These are phyloP conservation scores for Pseudisothecium myosuroides DNA, from an alignment of 225 moss, liverwort and hornwort genomes.

Conservation along the genomic window DNA sequence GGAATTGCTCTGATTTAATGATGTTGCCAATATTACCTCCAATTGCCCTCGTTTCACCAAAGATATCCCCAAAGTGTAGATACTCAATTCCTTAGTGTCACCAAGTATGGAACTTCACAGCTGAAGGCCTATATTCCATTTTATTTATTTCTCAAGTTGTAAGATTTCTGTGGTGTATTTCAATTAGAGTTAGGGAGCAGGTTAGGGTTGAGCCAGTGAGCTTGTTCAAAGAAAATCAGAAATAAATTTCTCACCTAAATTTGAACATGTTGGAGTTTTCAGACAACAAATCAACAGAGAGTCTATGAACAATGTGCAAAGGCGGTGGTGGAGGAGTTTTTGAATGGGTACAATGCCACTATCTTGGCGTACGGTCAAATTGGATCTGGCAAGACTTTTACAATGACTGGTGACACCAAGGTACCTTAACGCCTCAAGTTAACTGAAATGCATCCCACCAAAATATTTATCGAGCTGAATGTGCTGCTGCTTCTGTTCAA, in stretches of 20 bases:
- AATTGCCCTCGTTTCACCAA: background rate
- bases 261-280: background rate
- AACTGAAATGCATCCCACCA: background rate
- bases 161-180: background rate
- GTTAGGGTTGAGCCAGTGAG: background rate
- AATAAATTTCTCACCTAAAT: background rate
- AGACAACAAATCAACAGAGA: constrained; percentile 60
- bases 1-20: background rate
- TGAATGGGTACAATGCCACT: constrained; percentile 73
- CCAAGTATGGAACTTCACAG: background rate
- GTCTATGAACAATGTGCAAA: constrained; percentile 58
- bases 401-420: constrained; percentile 75
- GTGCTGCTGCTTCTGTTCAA: background rate
- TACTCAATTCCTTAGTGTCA: background rate
- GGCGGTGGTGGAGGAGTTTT: constrained; percentile 52
- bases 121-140: background rate
- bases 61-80: background rate
- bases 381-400: constrained; percentile 86
- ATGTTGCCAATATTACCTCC: background rate
- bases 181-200: background rate
- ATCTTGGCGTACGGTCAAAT: constrained; percentile 77
- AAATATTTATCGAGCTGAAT: background rate
- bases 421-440: background rate
- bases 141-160: background rate
- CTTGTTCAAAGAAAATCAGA: background rate